phyloP scores from a whole-genome alignment of 352 stramenopile genomes.

The Phytopythium aichiense region DNA sequence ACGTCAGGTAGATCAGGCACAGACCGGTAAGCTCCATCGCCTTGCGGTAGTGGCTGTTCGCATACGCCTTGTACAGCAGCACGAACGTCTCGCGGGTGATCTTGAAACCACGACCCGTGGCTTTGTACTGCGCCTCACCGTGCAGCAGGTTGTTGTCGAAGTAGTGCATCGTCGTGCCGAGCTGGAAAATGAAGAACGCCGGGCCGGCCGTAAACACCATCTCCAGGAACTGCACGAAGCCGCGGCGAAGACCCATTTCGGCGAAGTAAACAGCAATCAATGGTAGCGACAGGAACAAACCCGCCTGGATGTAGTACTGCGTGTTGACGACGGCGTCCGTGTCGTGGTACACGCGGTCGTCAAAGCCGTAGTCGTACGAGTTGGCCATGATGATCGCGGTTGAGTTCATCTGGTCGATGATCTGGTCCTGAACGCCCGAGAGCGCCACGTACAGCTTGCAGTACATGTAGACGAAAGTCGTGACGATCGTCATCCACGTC shows the following conservation, averaged over 20 bases:
- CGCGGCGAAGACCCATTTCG: constrained; percentile 65
- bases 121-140: constrained; percentile 77
- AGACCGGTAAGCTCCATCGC: constrained; percentile 73
- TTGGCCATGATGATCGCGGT: constrained; percentile 70
- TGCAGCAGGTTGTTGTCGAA: constrained; percentile 83
- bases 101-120: constrained; percentile 79
- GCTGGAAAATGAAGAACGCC: constrained; percentile 78
- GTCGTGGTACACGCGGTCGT: constrained; percentile 57
- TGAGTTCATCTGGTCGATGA: constrained; percentile 75
- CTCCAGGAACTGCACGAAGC: constrained; percentile 68
- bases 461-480: constrained; percentile 87
- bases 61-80: constrained; percentile 79
- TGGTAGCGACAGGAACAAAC: constrained; percentile 74
- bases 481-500: constrained; percentile 88
- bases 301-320: constrained; percentile 83
- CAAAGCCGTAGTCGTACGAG: constrained; percentile 37
- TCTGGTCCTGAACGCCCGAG: constrained; percentile 59
- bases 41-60: constrained; percentile 70
- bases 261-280: constrained; percentile 79
- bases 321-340: constrained; percentile 72
- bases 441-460: constrained; percentile 79
- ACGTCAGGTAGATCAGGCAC: constrained; percentile 70
- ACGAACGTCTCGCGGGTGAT: constrained; percentile 82
- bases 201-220: constrained; percentile 75
- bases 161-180: constrained; percentile 85